A percentile compares a stretch with the other conserved stretches of the same genome.
These are phyloP conservation scores for Aspergillus brasiliensis DNA, from an alignment of 2,329 filamentous ascomycete species.

Conservation along the genomic window DNA sequence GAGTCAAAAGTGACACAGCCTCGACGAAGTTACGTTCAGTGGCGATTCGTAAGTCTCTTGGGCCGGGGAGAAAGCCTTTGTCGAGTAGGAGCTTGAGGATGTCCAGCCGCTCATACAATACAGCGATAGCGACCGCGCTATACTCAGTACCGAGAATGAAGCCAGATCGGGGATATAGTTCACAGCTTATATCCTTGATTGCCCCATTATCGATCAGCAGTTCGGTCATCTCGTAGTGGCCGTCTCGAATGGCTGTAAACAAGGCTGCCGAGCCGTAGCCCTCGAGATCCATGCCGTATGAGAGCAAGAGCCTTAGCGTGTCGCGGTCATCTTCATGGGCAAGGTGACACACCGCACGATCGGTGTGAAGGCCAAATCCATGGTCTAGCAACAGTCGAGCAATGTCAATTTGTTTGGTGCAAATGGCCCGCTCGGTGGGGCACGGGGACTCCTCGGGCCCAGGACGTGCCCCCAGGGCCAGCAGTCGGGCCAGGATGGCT, in stretches of 20 bases:
- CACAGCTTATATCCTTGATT: not conserved
- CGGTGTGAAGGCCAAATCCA: not conserved
- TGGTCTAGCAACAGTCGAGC: conserved; percentile 1
- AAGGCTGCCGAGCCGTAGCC: not conserved
- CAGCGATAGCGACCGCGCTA: not conserved
- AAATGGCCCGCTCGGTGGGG: conserved; percentile 3
- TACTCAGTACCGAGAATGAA: not conserved
- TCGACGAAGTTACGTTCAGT: not conserved
- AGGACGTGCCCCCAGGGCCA: not conserved
- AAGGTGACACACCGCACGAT: not conserved
- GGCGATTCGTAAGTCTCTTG: not conserved
- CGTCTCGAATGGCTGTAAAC: conserved; percentile 4
- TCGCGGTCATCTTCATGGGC: not conserved
- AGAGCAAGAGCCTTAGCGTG: not conserved
- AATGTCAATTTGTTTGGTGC: not conserved
- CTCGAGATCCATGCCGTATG: not conserved
- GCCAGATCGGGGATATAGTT: not conserved
- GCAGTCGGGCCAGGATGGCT: not conserved
- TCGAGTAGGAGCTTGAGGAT: conserved; percentile 10
- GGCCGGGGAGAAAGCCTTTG: not conserved
- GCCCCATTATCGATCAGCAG: conserved; percentile 11
- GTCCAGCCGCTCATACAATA: not conserved
- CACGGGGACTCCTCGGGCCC: not conserved
- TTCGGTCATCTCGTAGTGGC: not conserved
- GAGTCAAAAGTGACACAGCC: not conserved